Evolutionary conservation across 202 grass and related monocot genomes (phyloP), one percentile per base, ranked within the genome.

Genomic region (Cymbopogon flexuosus): DNA sequence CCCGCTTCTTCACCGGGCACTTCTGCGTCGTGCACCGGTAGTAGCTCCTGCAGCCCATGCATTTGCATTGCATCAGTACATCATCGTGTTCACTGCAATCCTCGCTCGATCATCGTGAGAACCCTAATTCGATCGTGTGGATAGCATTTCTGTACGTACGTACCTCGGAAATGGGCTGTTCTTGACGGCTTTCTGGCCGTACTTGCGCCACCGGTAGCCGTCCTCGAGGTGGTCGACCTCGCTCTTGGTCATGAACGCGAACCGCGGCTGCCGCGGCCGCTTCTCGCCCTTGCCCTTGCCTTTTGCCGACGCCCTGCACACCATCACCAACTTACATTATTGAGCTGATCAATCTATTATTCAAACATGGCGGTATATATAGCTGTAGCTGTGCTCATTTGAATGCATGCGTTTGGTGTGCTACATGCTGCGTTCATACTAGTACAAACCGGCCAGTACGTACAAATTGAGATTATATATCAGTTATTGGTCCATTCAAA

Each of bases 171-270:
- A 97, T 0, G 93, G 93, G 81, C 93, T 97, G 78, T 97, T 93
- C 87, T 97, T 97, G 76, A 97, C 93, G 39, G 93, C 93, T 39
- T 97, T 97, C 91, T 97, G 93, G 46, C 93, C 93, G 47, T 97
- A 97, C 79, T 97, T 97, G 73, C 93, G 87, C 93, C 93, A 97
- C 77, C 93, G 84, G 74, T 93, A 97, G 64, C 93, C 93, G 41
- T 97, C 93, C 75, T 97, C 93, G 0, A 97, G 84, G 40, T 97
- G 91, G 56, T 97, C 93, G 29, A 97, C 87, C 79, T 97, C 93
- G 83, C 88, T 97, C 70, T 91, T 93, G 51, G 91, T 97, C 88
- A 97, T 93, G 90, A 97, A 97, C 11, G 93, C 93, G 84, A 97
- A 97, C 14, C 91, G 81, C 3, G 86, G 84, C 65, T 91, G 86